phyloP scores from a whole-genome alignment of 257 asterid genomes.

The Forsythia viridissima region DNA sequence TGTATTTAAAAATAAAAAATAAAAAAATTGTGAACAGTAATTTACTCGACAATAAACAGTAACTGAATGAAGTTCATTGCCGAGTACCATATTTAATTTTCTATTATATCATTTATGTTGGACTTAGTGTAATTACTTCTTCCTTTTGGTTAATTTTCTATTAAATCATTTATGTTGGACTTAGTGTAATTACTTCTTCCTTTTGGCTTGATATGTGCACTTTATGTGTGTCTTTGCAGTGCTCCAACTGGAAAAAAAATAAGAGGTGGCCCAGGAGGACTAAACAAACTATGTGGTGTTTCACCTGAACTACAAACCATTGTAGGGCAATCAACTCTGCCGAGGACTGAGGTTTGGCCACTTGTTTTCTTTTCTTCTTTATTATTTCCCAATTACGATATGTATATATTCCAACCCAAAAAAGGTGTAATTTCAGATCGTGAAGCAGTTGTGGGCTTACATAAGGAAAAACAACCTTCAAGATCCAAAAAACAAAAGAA shows the following conservation, averaged over 20 bases:
- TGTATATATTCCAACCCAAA: constrained; percentile 13
- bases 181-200: not conserved
- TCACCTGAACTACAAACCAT: constrained; percentile 86
- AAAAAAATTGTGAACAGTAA: too few species aligned
- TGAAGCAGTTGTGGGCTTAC: constrained; percentile 59
- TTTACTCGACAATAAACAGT: too few species aligned
- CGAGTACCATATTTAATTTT: too few species aligned
- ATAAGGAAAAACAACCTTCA: constrained; percentile 44
- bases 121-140: too few species aligned
- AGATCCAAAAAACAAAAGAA: constrained; percentile 43
- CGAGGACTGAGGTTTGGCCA: constrained; percentile 82
- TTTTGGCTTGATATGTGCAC: constrained; percentile 18
- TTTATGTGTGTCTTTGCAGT: constrained; percentile 40
- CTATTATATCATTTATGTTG: too few species aligned
- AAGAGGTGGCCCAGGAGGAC: constrained; percentile 96
- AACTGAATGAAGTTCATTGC: too few species aligned
- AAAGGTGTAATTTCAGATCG: constrained; percentile 53
- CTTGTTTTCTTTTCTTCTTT: constrained; percentile 1
- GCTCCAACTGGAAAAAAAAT: too few species aligned
- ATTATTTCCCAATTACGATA: constrained; percentile 2
- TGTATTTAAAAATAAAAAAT: too few species aligned
- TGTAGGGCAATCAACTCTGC: constrained; percentile 89
- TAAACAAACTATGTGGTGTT: constrained; percentile 91
- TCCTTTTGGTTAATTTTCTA: not conserved
- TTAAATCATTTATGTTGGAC: constrained; percentile 1